Base-by-base conservation (phyloP, 78 protist genomes). In the Fonticula alba region DNA sequence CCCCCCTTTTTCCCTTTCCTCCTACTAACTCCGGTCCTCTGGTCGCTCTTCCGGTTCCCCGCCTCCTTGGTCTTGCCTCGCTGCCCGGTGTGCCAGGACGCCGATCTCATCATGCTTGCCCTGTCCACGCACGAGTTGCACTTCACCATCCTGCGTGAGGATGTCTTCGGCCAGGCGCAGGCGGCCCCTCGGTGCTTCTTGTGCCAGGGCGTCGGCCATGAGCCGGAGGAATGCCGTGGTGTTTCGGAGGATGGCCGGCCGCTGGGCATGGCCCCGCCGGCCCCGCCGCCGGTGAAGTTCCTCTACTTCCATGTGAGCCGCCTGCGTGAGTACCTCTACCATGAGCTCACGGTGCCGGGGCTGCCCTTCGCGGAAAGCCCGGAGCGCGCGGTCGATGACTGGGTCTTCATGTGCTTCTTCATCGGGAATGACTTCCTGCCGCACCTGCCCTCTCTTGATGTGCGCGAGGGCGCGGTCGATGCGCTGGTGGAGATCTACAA, bases 341-440 rank as follows among this genome's bases (percentile, higher is more conserved):
- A 22, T 17, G 53, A 49, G n/a, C 53, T 49, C 24, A 3, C 24
- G 26, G 3, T 43, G 56, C 41, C 37, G 31, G 56, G 20, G 11
- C 36, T 69, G 57, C 53, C 61, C 26, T 68, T 60, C 32, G 59
- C 55, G 7, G 65, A 20, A 11, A 10, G 84, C 49, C 55, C 91
- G 15, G 99, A 96, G 73, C 58, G 95, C 0, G 40, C 84, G 27
- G 53, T 95, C 26, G 99, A 97, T 63, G 99, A 97, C 69, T 95
- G 82, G 46, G 76, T 95, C 58, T 86, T 91, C 58, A 32, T 94
- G 2, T 91, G 96, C 79, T 82, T 87, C 69, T 79, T 96, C 46
- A 80, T 80, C 13, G 99, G 99, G 13, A 97, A 97, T 71, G 99
- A 97, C 66, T 97, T 97, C 52, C 71, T 96, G n/a, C 99, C 99